phyloP scores from a whole-genome alignment of 192 early-diverging fungal genomes.

The Phycomyces nitens region DNA sequence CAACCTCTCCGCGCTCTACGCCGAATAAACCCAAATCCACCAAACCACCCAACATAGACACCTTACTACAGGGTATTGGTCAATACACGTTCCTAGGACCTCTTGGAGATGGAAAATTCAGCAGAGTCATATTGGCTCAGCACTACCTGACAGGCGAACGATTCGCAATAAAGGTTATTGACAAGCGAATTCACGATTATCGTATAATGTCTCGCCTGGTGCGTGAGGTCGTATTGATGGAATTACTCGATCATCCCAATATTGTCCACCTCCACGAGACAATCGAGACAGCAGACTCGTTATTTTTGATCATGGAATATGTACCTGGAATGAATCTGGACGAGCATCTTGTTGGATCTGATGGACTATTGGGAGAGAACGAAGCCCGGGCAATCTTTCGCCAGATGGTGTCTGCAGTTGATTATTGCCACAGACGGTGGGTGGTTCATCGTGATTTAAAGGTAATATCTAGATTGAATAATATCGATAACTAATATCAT shows the following conservation, averaged over 20 bases:
- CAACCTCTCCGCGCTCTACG: slow-evolving; percentile 15
- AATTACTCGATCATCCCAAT: slow-evolving; percentile 84
- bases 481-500: not conserved
- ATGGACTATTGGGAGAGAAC: slow-evolving; percentile 70
- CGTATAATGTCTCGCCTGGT: slow-evolving; percentile 61
- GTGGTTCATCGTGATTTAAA: slow-evolving; percentile 85
- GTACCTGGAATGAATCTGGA: slow-evolving; percentile 80
- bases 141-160: slow-evolving; percentile 50
- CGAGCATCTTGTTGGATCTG: slow-evolving; percentile 67
- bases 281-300: slow-evolving; percentile 70
- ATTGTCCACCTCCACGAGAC: slow-evolving; percentile 85
- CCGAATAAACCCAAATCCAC: slow-evolving; percentile 11
- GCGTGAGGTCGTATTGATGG: slow-evolving; percentile 73
- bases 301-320: slow-evolving; percentile 84
- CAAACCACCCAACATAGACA: slow-evolving; percentile 33
- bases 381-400: slow-evolving; percentile 82
- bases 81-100: slow-evolving; percentile 73
- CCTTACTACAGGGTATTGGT: slow-evolving; percentile 39
- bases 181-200: slow-evolving; percentile 45
- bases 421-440: slow-evolving; percentile 63
- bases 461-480: slow-evolving; percentile 56
- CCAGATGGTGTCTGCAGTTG: slow-evolving; percentile 74
- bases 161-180: slow-evolving; percentile 39
- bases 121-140: slow-evolving; percentile 69
- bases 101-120: slow-evolving; percentile 76